A percentile compares a stretch with the other conserved stretches of the same genome.
These are phyloP conservation scores for Trichoderma cornu-damae DNA, from an alignment of 2,329 filamentous ascomycete genomes.

Conservation along the genomic window DNA sequence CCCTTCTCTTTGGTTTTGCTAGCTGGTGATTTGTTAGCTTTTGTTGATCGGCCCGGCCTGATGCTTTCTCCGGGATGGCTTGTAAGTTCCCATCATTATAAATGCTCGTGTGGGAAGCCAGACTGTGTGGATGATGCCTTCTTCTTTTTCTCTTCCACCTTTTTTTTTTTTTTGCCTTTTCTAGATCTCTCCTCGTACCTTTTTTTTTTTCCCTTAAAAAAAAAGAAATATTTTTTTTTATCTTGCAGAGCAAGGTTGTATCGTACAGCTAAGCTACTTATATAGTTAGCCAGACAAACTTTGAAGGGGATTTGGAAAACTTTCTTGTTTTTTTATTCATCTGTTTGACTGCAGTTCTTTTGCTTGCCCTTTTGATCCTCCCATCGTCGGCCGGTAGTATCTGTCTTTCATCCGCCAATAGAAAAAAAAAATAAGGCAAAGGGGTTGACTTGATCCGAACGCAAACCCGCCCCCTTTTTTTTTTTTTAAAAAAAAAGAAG, in stretches of 20 bases:
- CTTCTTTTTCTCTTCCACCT: neutral
- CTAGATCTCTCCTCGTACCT: constrained; percentile 23
- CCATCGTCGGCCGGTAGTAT: neutral
- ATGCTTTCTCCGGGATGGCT: neutral
- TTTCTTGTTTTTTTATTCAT: neutral
- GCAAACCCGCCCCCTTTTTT: too few relatives aligned
- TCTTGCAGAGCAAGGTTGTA: neutral
- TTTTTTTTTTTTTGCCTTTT: constrained; percentile 15
- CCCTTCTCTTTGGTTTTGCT: neutral
- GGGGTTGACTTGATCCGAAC: neutral
- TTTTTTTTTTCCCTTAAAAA: constrained; percentile 16
- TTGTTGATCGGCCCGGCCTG: neutral
- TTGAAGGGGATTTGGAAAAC: neutral
- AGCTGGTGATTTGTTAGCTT: neutral
- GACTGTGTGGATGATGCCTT: neutral
- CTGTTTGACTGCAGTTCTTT: neutral
- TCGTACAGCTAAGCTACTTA: constrained; percentile 6
- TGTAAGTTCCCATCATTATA: neutral
- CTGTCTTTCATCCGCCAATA: neutral
- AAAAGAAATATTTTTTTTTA: too few relatives aligned
- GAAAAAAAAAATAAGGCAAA: neutral
- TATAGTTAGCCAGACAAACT: constrained; percentile 2
- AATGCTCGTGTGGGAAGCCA: constrained; percentile 9
- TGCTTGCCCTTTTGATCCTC: neutral
- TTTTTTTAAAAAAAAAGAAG: neutral